Conservation (phyloP, 805 yeast species). For the Lachancea fermentati region DNA sequence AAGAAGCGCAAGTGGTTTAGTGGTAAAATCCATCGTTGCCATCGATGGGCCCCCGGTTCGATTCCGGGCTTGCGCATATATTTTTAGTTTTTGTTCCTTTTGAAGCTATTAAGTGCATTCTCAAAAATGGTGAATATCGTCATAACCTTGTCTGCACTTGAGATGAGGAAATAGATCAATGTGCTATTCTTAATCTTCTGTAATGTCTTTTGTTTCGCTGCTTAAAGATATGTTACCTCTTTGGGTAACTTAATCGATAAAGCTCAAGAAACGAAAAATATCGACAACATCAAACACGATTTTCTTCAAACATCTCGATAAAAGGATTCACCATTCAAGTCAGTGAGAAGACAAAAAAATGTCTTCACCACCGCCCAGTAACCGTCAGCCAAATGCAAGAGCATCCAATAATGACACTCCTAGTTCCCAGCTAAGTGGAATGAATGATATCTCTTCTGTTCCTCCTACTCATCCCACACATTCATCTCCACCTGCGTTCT, state of each 20-base stretch:
- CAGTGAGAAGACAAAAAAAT: background rate
- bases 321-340: background rate
- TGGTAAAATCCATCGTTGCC: slow-evolving; percentile 14
- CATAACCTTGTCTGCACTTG: too few species aligned
- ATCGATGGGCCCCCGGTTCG: slow-evolving; percentile 15
- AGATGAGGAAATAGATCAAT: too few species aligned
- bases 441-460: slow-evolving; percentile 6
- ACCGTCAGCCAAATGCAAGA: background rate
- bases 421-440: slow-evolving; percentile 7
- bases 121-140: too few species aligned
- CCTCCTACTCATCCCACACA: slow-evolving; percentile 7
- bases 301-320: background rate
- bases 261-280: background rate
- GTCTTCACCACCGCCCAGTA: slow-evolving; percentile 7
- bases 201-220: too few species aligned
- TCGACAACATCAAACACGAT: background rate
- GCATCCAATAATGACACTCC: slow-evolving; percentile 3
- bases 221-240: background rate
- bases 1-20: slow-evolving; percentile 12
- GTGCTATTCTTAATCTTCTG: too few species aligned
- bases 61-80: slow-evolving; percentile 13
- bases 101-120: too few species aligned
- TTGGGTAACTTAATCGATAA: background rate
- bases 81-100: background rate
- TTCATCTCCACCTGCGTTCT: slow-evolving; percentile 25